A percentile compares a stretch with the other conserved stretches of the same genome.
phyloP scores from a whole-genome alignment of 257 asterid species.

The Plantago ovata region DNA sequence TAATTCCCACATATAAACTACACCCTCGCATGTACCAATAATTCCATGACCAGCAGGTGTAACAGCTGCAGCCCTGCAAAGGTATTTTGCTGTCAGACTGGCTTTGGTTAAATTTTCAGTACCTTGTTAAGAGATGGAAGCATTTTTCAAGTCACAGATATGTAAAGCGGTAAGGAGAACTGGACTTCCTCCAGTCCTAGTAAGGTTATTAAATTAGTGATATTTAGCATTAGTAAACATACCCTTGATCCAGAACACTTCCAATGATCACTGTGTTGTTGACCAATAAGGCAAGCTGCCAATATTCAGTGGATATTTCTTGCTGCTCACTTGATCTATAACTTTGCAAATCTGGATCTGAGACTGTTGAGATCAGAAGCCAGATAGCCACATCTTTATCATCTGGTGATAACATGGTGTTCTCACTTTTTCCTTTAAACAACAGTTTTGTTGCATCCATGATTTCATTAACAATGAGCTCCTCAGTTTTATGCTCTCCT shows the following conservation, averaged over 20 bases:
- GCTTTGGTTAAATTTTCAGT: background rate
- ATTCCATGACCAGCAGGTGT: slow-evolving; percentile 69
- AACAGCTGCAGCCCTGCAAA: slow-evolving; percentile 56
- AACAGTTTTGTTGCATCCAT: slow-evolving; percentile 58
- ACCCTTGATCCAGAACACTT: slow-evolving; percentile 64
- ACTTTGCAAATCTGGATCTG: slow-evolving; percentile 35
- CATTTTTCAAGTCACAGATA: background rate
- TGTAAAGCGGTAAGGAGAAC: too few species aligned
- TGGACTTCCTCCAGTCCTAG: too few species aligned
- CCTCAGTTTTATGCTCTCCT: slow-evolving; percentile 30
- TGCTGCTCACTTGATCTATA: slow-evolving; percentile 35
- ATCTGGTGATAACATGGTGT: slow-evolving; percentile 30
- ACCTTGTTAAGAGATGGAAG: slow-evolving; percentile 1
- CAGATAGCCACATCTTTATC: slow-evolving; percentile 64
- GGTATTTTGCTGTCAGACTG: slow-evolving; percentile 11
- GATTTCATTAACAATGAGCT: slow-evolving; percentile 37
- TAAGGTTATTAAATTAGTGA: background rate
- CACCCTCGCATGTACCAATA: slow-evolving; percentile 75
- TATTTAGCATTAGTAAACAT: slow-evolving; percentile 8
- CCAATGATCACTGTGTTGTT: slow-evolving; percentile 67
- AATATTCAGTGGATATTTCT: slow-evolving; percentile 27
- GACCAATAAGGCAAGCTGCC: slow-evolving; percentile 82
- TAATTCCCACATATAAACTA: slow-evolving; percentile 77
- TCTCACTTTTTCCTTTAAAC: slow-evolving; percentile 33
- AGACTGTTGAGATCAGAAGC: slow-evolving; percentile 62